Base-by-base conservation (phyloP, 495 filamentous ascomycete genomes). In the Penicillium paradoxum region DNA sequence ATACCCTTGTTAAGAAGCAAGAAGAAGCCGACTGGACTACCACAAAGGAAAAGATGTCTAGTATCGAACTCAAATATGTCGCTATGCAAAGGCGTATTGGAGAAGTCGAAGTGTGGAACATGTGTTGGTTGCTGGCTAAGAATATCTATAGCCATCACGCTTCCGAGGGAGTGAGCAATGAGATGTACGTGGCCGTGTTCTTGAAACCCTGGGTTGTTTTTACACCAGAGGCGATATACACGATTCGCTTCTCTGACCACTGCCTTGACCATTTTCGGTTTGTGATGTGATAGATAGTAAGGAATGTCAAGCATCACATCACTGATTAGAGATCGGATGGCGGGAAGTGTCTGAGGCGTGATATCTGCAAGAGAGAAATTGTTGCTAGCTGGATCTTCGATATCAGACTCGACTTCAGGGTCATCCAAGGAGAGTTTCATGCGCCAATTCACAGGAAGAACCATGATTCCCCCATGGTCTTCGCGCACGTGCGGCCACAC, bases 261-360 rank as follows among this genome's bases (percentile, higher is more conserved):
- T 1, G 91, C 92, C 47, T 84, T 78, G 24, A 95, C 85, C 91
- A 98, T 97, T 69, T 89, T 95, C 1, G 86, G 83, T 58, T 97
- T 93, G 69, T 96, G 93, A 58, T 93, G 88, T 1, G 91, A 96
- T 55, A 98, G 82, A 69, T 97, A 98, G 59, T 95, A 96, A 0
- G 93, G 93, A 30, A 98, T 90, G 64, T 98, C 93, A 5, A 96
- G 83, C 89, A 98, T 95, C 49, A 98, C 90, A 65, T 98, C 93
- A 48, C 87, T 91, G 54, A 98, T 91, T 57, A 98, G 78, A 56
- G 86, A 88, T 9, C 93, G 84, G 0, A 98, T 86, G 4, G 88
- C 88, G 0, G 92, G 90, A 42, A 98, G 87, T 0, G 90, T 89
- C n/a, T 84, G 78, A 0, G 89, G 91, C 4, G 93, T 96, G 56